Percentiles rank a stretch among this genome's conserved stretches.
phyloP scores from a whole-genome alignment of 345 rosid genomes.

The Melaleuca quinquenervia region DNA sequence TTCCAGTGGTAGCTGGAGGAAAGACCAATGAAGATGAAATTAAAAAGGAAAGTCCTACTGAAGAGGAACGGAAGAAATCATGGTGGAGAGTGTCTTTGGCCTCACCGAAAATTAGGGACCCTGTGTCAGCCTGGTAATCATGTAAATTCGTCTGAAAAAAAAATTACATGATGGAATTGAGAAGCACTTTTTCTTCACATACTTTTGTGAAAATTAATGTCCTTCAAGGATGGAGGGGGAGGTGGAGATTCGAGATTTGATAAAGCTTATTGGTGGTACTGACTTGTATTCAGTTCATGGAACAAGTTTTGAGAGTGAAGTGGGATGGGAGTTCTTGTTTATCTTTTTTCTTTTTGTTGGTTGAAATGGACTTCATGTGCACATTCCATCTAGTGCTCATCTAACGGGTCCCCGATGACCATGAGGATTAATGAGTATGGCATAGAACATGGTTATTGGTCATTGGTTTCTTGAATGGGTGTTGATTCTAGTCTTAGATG shows the following conservation, averaged over 20 bases:
- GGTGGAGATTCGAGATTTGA: background rate
- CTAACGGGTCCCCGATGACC: background rate
- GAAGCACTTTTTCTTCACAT: background rate
- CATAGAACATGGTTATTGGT: background rate
- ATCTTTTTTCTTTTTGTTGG: background rate
- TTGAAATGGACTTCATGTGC: background rate
- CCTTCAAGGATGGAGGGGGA: background rate
- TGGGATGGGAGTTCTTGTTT: background rate
- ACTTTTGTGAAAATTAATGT: background rate
- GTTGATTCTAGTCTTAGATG: background rate
- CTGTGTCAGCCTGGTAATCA: conserved; percentile 37
- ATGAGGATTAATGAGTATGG: background rate
- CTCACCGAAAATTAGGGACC: conserved; percentile 62
- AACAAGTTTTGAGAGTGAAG: background rate
- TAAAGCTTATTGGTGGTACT: background rate
- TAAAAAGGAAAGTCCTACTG: conserved; percentile 21
- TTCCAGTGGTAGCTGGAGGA: conserved; percentile 48
- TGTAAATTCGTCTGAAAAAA: background rate
- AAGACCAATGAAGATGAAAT: conserved; percentile 13
- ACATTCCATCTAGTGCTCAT: background rate
- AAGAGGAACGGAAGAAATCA: conserved; percentile 47
- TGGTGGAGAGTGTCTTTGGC: conserved; percentile 82
- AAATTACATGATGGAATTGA: background rate
- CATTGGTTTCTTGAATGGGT: background rate
- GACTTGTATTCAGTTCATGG: background rate